Conservation (phyloP, 768 basidiomycete species). For the Kondoa subrosea region DNA sequence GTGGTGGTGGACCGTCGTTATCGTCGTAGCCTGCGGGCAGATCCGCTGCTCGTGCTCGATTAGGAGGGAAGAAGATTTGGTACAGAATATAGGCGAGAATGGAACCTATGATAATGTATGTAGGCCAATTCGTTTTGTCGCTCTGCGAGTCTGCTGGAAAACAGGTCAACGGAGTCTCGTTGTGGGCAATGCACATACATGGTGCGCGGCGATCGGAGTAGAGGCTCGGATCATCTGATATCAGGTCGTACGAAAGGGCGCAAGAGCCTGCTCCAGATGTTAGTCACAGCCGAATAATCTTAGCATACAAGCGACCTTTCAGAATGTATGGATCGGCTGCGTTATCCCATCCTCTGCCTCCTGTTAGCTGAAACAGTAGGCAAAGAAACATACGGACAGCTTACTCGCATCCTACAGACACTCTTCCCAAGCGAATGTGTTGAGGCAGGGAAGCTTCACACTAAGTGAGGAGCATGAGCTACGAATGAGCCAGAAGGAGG, state of each 20-base stretch:
- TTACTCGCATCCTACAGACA: neutral
- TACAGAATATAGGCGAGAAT: neutral
- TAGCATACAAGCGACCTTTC: no score
- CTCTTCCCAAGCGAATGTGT: constrained; percentile 1
- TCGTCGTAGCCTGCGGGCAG: no score
- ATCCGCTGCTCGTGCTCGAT: neutral
- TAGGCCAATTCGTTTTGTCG: neutral
- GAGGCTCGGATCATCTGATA: constrained; percentile 10
- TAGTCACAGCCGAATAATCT: no score
- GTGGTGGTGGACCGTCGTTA: no score
- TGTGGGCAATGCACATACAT: no score
- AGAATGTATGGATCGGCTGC: constrained; percentile 18
- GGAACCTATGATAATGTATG: neutral
- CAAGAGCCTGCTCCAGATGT: no score
- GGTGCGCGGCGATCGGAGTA: neutral
- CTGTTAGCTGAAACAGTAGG: neutral
- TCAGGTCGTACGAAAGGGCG: constrained; percentile 17
- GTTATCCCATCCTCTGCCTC: constrained; percentile 15
- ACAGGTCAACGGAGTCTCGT: no score
- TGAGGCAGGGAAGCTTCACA: constrained; percentile 16
- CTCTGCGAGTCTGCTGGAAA: neutral
- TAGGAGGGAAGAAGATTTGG: neutral
- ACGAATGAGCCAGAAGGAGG: neutral
- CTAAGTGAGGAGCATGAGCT: neutral
- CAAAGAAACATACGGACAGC: neutral